These are phyloP conservation scores for Solanum rostratum DNA, from an alignment of 257 asterid genomes.

Conservation along the genomic window DNA sequence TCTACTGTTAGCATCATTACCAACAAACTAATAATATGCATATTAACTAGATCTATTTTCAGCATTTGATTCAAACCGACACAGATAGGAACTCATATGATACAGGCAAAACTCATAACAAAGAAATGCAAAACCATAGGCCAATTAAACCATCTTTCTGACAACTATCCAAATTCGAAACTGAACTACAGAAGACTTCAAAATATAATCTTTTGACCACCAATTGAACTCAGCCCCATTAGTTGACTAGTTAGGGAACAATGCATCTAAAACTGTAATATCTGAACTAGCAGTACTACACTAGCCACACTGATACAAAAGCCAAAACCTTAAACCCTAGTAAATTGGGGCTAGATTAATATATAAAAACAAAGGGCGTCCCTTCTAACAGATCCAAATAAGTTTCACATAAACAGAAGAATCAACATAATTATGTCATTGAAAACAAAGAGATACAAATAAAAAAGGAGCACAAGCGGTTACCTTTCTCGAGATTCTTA, in stretches of 20 bases:
- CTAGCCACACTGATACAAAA: background rate
- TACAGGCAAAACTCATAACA: background rate
- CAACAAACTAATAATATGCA: background rate
- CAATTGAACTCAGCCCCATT: background rate
- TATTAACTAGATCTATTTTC: background rate
- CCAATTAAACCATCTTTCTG: background rate
- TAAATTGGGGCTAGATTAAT: background rate
- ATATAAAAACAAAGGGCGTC: background rate
- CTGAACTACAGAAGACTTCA: background rate
- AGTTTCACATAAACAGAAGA: background rate
- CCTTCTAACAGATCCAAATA: background rate
- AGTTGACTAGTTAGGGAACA: background rate
- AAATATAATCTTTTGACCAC: background rate
- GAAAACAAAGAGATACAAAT: background rate
- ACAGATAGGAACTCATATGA: background rate
- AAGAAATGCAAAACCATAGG: background rate
- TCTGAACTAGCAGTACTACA: background rate
- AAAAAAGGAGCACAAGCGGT: background rate
- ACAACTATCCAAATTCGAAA: background rate
- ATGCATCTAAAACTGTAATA: background rate
- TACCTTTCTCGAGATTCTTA: slow-evolving; percentile 57
- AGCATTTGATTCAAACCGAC: background rate
- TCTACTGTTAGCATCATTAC: background rate
- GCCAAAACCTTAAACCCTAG: background rate
- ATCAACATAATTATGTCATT: background rate